A percentile compares a stretch with the other conserved stretches of the same genome.
phyloP scores from a whole-genome alignment of 2,329 filamentous ascomycete genomes.

The Nothophoma quercina region DNA sequence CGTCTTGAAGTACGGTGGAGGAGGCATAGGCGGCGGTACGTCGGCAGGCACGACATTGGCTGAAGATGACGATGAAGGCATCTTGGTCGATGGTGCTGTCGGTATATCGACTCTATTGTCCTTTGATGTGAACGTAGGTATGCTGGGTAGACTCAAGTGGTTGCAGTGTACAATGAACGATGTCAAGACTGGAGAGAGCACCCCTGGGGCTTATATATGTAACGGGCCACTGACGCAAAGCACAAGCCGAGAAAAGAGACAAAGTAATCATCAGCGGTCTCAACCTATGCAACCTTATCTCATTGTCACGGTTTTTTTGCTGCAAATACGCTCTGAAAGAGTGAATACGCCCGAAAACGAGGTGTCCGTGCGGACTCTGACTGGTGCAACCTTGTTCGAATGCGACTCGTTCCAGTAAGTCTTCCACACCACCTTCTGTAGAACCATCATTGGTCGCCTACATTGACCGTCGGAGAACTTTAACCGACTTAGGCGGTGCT shows the following conservation, averaged over 20 bases:
- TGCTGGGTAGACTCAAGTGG: not conserved
- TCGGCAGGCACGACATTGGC: not conserved
- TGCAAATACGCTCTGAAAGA: too few relatives aligned
- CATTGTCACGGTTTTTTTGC: too few relatives aligned
- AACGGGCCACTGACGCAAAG: not conserved
- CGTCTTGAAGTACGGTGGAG: constrained; percentile 29
- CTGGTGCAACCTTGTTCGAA: too few relatives aligned
- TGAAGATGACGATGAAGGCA: not conserved
- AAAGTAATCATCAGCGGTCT: not conserved
- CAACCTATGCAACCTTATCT: constrained; percentile 3
- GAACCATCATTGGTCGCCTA: not conserved
- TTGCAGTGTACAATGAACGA: not conserved
- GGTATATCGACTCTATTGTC: not conserved
- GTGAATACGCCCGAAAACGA: too few relatives aligned
- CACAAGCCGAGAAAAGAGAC: not conserved
- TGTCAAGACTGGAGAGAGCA: not conserved
- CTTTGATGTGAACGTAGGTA: not conserved
- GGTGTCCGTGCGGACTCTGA: not conserved
- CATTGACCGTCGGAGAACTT: not conserved
- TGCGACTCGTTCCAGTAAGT: too few relatives aligned
- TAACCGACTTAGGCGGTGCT: not conserved
- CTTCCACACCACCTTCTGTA: not conserved
- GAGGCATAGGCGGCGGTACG: constrained; percentile 23
- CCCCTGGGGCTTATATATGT: constrained; percentile 1
- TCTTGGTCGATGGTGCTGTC: not conserved